These are phyloP conservation scores for Paulownia fortunei DNA, from an alignment of 257 asterid genomes.

Conservation along the genomic window DNA sequence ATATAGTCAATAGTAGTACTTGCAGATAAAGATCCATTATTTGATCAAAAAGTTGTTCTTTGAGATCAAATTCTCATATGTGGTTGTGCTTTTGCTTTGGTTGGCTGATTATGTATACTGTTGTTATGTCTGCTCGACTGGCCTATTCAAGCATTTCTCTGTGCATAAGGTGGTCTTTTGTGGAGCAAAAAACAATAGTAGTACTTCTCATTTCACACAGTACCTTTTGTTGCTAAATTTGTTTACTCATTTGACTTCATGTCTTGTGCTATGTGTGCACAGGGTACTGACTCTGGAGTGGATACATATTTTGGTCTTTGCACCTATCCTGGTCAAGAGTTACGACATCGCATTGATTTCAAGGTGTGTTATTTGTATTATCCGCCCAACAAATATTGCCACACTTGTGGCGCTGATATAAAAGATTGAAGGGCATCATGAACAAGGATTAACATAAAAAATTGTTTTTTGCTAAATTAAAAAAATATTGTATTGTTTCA, in stretches of 20 bases:
- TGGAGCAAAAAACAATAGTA: too few species aligned
- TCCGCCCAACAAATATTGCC: slow-evolving; percentile 7
- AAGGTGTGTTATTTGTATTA: slow-evolving; percentile 52
- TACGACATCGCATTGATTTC: slow-evolving; percentile 88
- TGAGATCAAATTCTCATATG: not conserved
- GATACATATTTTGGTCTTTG: slow-evolving; percentile 97
- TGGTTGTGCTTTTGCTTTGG: not conserved
- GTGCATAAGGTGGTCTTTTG: not conserved
- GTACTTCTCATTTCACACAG: not conserved
- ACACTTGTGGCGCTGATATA: not conserved
- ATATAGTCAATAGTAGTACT: not conserved
- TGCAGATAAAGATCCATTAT: not conserved
- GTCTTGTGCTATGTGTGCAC: slow-evolving; percentile 16
- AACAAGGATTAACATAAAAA: not conserved
- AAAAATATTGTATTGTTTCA: not conserved
- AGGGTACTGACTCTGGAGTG: slow-evolving; percentile 92
- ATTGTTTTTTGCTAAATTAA: not conserved
- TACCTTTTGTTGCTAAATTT: slow-evolving; percentile 12
- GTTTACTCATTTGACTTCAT: slow-evolving; percentile 19
- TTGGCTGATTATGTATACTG: slow-evolving; percentile 11
- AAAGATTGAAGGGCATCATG: slow-evolving; percentile 1
- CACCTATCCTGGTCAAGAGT: slow-evolving; percentile 82
- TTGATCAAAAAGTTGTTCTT: not conserved
- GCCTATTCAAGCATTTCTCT: not conserved
- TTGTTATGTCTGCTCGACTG: not conserved